Base-by-base conservation (phyloP, 495 filamentous ascomycete species). In the Lasiosphaeris hirsuta region DNA sequence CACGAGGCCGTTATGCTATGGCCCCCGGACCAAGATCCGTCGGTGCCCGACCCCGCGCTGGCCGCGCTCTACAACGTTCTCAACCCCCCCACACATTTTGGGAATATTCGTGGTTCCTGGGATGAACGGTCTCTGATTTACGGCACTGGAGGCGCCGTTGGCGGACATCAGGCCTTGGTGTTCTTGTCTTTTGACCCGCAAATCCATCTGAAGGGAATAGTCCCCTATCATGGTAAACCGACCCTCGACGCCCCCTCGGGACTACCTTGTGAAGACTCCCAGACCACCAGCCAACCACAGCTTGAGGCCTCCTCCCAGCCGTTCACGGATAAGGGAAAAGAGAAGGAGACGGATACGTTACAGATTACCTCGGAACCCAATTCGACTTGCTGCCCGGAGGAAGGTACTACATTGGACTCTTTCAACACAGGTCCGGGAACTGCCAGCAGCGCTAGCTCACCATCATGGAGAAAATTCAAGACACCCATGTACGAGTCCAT, bases 91-190 rank as follows among this genome's bases (percentile, higher is more conserved):
- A 74, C 68, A 11, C 70, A 73, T 30, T 57, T 67, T 1, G 79
- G 79, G 3, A 70, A 75, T 23, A 69, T 88, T 6, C 64, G 74
- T 10, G 83, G 81, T 0, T 63, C 72, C 36, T 78, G 81, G 23
- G 85, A 89, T 49, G 86, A 89, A n/a, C 75, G 84, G 13, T 84
- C 84, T 10, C 66, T 86, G 4, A 72, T 88, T 4, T 81, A 86
- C 58, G 72, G 76, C 9, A 76, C 76, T 0, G 79, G 76, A 6
- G 65, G 73, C 0, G 52, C 65, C 5, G 53, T 64, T 0, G 64
- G 66, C 17, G 73, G 81, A 13, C 64, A 77, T 19, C 68, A 71
- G 17, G 77, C 79, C 0, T 62, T 90, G 34, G 70, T 88, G 7
- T 76, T 88, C 38, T 64, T 90, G 48, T 84, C 78, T 37, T 90